Evolutionary conservation across 2,329 filamentous ascomycete species (phyloP).

Genomic region (Cyclaneusma minus): DNA sequence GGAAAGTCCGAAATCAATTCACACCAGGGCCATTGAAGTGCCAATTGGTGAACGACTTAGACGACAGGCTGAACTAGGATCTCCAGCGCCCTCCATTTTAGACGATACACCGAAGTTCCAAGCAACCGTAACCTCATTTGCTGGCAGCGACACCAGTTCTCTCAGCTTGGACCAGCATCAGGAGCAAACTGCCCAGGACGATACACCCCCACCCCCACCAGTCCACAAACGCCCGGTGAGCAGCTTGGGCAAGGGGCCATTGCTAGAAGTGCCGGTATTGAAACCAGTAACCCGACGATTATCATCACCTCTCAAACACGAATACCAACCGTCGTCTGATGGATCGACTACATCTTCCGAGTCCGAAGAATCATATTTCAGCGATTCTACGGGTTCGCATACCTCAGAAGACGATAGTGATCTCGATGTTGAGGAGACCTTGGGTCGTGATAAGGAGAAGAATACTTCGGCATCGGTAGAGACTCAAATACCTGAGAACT

Average conservation of each 20-base stretch:
- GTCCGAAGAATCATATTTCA: slow-evolving; percentile 39
- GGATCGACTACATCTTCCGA: slow-evolving; percentile 46
- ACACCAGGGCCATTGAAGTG: neutral
- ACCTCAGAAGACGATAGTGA: slow-evolving; percentile 36
- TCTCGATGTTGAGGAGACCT: slow-evolving; percentile 16
- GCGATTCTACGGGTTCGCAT: slow-evolving; percentile 30
- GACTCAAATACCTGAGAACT: slow-evolving; percentile 27
- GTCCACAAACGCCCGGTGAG: too few relatives aligned
- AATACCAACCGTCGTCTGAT: slow-evolving; percentile 74
- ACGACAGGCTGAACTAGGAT: too few relatives aligned
- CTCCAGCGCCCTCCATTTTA: slow-evolving; percentile 3
- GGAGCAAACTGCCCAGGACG: too few relatives aligned
- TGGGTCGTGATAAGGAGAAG: slow-evolving; percentile 26
- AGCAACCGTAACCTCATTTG: too few relatives aligned
- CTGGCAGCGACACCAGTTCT: too few relatives aligned
- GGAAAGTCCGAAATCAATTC: slow-evolving; percentile 11
- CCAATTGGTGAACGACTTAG: slow-evolving; percentile 2
- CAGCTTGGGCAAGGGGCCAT: too few relatives aligned
- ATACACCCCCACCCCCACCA: too few relatives aligned
- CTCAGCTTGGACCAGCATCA: too few relatives aligned
- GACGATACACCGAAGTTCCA: too few relatives aligned
- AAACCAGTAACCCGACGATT: slow-evolving; percentile 52
- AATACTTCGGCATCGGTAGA: too few relatives aligned
- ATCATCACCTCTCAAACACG: slow-evolving; percentile 91
- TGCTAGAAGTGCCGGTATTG: too few relatives aligned